Evolutionary conservation across 2,329 filamentous ascomycete genomes (phyloP), one percentile per base, ranked within the genome.

Genomic region (Neonectria neomacrospora): DNA sequence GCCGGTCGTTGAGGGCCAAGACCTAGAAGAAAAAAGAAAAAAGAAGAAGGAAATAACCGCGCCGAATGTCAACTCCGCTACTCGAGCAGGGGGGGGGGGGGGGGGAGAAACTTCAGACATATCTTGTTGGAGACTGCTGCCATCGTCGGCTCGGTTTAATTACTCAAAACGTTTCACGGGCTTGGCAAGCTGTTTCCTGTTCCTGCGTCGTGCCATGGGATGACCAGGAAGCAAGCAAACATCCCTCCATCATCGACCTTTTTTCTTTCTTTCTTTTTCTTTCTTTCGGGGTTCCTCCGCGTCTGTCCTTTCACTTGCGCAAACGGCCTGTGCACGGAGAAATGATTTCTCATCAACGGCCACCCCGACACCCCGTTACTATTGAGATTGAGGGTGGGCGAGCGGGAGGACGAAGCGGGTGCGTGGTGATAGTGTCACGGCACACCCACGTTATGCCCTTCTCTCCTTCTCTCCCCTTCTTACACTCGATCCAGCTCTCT

Each of bases 71-170:
- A 26, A 34, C 12, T 34, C 32, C 30, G 5, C 10, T 4, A 6
- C 5, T 30, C 2, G 28, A 10, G 10, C 28, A 10, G 10, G 8
- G 28, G 6, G n/a, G n/a, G n/a, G n/a, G n/a, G n/a, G n/a, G n/a
- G n/a, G n/a, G n/a, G n/a, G n/a, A n/a, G n/a, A 6, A 30, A 11
- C 30, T 44, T 61, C 58, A 61, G 55, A 52, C 58, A 50, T 32
- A 18, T 51, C 37, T 48, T 45, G 58, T 61, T 32, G 52, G 26
- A 39, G n/a, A 28, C 16, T 9, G 18, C 39, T 39, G 30, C 26
- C 23, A 16, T 3, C 37, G 37, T 14, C n/a, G n/a, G n/a, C n/a
- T 34, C 39, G 18, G 34, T 47, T n/a, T 56, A 51, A 45, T 45
- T 61, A 51, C 45, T 45, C 58, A 44, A 61, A 55, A 51, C 34